These are phyloP conservation scores for Penicillium simplicissimum DNA, from an alignment of 495 filamentous ascomycete genomes.

Conservation along the genomic window DNA sequence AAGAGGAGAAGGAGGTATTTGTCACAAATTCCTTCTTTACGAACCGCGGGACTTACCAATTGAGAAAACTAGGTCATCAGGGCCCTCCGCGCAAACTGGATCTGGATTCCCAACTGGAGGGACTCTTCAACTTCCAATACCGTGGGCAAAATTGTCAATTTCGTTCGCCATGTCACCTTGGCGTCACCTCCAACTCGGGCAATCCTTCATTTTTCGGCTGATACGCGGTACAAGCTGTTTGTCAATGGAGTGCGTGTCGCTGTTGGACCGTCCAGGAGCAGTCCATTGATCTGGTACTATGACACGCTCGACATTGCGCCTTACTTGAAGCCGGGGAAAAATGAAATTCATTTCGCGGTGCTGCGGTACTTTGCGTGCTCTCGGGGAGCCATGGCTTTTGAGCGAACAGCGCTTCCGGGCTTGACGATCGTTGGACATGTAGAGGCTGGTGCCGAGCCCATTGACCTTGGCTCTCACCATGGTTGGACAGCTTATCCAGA, in stretches of 20 bases:
- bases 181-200: slow-evolving; percentile 8
- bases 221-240: slow-evolving; percentile 42
- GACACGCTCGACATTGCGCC: slow-evolving; percentile 31
- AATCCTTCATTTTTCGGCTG: slow-evolving; percentile 39
- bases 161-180: slow-evolving; percentile 28
- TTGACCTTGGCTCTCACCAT: slow-evolving; percentile 26
- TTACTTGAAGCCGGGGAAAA: slow-evolving; percentile 16
- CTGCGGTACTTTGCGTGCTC: slow-evolving; percentile 29
- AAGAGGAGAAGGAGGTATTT: not conserved
- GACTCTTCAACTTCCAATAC: slow-evolving; percentile 33
- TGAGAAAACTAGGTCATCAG: slow-evolving; percentile 29
- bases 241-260: slow-evolving; percentile 38
- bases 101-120: slow-evolving; percentile 39
- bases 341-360: slow-evolving; percentile 25
- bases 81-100: slow-evolving; percentile 38
- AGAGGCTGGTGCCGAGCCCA: slow-evolving; percentile 9
- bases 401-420: slow-evolving; percentile 33
- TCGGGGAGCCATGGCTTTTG: slow-evolving; percentile 35
- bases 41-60: not conserved
- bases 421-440: slow-evolving; percentile 33
- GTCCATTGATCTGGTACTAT: slow-evolving; percentile 32
- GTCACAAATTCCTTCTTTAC: not conserved
- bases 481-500: slow-evolving; percentile 31
- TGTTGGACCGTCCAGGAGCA: slow-evolving; percentile 37
- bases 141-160: slow-evolving; percentile 33